These are phyloP conservation scores for Lonicera japonica DNA, from an alignment of 129 eudicot genomes.

Conservation along the genomic window DNA sequence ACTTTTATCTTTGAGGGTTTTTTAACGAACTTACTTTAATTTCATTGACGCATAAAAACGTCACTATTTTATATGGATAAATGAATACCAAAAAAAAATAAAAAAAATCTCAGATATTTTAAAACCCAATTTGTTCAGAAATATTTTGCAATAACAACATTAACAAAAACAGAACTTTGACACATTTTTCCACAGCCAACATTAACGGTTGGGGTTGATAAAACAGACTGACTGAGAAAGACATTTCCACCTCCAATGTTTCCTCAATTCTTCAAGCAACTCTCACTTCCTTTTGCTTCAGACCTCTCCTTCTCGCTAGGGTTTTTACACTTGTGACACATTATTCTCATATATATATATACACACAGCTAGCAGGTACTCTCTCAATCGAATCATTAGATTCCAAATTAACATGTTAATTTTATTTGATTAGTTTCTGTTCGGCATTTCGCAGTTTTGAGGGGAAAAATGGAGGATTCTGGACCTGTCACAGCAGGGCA, in stretches of 20 bases:
- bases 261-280: constrained; percentile 36
- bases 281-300: constrained; percentile 52
- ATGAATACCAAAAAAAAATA: no score
- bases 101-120: no score
- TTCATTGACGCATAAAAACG: no score
- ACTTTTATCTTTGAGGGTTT: no score
- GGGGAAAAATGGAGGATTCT: constrained; percentile 49
- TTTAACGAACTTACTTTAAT: no score
- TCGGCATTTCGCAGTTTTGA: constrained; percentile 6
- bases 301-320: constrained; percentile 44
- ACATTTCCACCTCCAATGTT: constrained; percentile 40
- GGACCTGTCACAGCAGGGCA: constrained; percentile 76
- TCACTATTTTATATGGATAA: no score
- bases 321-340: not conserved
- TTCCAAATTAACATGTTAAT: constrained; percentile 2
- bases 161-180: no score
- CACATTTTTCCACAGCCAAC: not conserved
- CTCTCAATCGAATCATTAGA: constrained; percentile 1
- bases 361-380: no score
- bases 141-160: no score
- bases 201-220: not conserved
- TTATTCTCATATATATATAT: not conserved
- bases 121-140: no score
- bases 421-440: not conserved
- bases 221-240: constrained; percentile 12